Conservation (phyloP, 805 yeast species). For the Grigorovia yakushimaensis region DNA sequence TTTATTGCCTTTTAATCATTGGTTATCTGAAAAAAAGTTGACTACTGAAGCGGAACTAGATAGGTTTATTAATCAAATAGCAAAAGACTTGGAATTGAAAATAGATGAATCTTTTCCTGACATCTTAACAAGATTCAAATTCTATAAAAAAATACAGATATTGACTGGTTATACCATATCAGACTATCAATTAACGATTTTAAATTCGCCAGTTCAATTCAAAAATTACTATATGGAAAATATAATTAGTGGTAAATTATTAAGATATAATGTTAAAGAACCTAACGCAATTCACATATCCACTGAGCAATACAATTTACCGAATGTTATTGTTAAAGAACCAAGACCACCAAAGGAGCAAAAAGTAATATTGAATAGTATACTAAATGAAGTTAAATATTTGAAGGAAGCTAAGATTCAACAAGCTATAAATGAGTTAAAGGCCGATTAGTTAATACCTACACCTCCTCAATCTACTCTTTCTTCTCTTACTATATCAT, state of each 20-base stretch:
- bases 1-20: conserved; percentile 26
- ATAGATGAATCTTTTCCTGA: conserved; percentile 15
- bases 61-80: conserved; percentile 11
- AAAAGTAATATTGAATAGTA: conserved; percentile 35
- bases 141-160: conserved; percentile 28
- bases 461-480: too few relatives aligned
- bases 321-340: conserved; percentile 33
- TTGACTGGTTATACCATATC: conserved; percentile 32
- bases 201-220: conserved; percentile 23
- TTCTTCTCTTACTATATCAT: too few relatives aligned
- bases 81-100: conserved; percentile 9
- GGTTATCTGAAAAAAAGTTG: conserved; percentile 26
- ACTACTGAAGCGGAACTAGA: conserved; percentile 21
- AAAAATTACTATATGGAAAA: conserved; percentile 21
- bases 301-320: conserved; percentile 43
- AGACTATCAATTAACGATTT: conserved; percentile 29
- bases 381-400: conserved; percentile 37
- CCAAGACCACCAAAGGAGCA: conserved; percentile 40
- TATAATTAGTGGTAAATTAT: conserved; percentile 25
- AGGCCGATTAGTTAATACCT: not conserved
- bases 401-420: conserved; percentile 16
- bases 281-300: conserved; percentile 68
- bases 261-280: conserved; percentile 47
- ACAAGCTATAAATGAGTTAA: not conserved
- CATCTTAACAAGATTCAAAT: conserved; percentile 29